These are phyloP conservation scores for Aspergillus quadricinctus DNA, from an alignment of 2,329 filamentous ascomycete genomes.

Conservation along the genomic window DNA sequence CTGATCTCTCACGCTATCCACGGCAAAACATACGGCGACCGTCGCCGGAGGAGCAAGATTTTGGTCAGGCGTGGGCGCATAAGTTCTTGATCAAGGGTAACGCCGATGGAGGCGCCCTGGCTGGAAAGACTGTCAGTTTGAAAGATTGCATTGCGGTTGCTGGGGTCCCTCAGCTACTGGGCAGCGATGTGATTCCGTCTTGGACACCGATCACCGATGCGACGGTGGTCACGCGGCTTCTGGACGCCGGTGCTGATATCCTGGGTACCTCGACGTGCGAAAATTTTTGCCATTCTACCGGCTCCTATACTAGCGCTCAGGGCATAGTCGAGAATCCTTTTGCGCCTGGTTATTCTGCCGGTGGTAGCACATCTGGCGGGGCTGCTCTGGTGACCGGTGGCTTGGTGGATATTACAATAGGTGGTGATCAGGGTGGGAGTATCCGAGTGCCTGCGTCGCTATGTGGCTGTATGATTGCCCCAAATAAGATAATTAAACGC, in stretches of 20 bases:
- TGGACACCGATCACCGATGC: constrained; percentile 54
- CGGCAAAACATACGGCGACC: constrained; percentile 44
- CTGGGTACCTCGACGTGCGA: constrained; percentile 52
- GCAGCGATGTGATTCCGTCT: constrained; percentile 47
- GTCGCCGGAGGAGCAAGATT: constrained; percentile 38
- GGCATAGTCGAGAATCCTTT: constrained; percentile 26
- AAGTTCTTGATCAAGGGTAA: constrained; percentile 44
- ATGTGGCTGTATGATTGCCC: constrained; percentile 26
- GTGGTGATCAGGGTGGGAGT: constrained; percentile 31
- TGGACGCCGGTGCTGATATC: constrained; percentile 50
- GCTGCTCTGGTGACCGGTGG: constrained; percentile 24
- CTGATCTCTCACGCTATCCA: constrained; percentile 43
- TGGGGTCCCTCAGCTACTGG: constrained; percentile 51
- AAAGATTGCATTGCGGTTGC: constrained; percentile 56
- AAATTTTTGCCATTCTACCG: constrained; percentile 44
- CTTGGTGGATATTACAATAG: constrained; percentile 27
- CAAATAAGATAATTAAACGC: background rate
- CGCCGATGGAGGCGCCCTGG: constrained; percentile 23
- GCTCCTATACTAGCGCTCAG: constrained; percentile 26
- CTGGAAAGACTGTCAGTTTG: constrained; percentile 46
- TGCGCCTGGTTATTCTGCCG: constrained; percentile 25
- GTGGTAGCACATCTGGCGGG: constrained; percentile 26
- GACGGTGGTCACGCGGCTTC: constrained; percentile 48
- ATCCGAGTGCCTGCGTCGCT: constrained; percentile 41
- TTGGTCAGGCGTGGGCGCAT: constrained; percentile 51